phyloP scores from a whole-genome alignment of 495 filamentous ascomycete genomes.

The Neurospora sp. region DNA sequence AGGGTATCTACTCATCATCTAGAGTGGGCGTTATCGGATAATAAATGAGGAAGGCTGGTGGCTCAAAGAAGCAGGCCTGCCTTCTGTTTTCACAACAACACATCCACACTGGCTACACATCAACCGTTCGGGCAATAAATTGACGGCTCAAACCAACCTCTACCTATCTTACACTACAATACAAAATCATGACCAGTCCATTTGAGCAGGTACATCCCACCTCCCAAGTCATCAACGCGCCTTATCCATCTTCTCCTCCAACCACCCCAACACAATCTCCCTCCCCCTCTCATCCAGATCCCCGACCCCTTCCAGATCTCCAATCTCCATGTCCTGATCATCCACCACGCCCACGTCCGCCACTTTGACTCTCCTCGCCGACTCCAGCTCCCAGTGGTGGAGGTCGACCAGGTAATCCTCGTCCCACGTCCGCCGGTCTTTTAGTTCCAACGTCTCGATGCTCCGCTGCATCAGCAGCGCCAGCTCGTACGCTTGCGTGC shows the following conservation, averaged over 20 bases:
- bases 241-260: slow-evolving; percentile 14
- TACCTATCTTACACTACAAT: background rate
- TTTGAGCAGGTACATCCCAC: background rate
- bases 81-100: background rate
- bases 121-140: background rate
- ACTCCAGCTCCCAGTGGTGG: slow-evolving; percentile 1
- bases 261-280: slow-evolving; percentile 16
- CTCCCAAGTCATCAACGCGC: background rate
- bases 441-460: slow-evolving; percentile 24
- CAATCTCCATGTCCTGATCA: background rate
- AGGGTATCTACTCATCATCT: background rate
- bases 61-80: background rate
- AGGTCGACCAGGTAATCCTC: slow-evolving; percentile 10
- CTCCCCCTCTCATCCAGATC: slow-evolving; percentile 7
- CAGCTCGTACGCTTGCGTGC: slow-evolving; percentile 25
- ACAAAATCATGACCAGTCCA: background rate
- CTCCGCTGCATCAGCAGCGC: slow-evolving; percentile 28
- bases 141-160: background rate
- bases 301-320: background rate
- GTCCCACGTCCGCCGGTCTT: slow-evolving; percentile 17
- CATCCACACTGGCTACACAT: background rate
- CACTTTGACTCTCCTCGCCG: slow-evolving; percentile 8
- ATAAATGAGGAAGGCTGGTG: background rate
- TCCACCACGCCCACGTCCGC: background rate
- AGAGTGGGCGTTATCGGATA: background rate